A percentile compares a stretch with the other conserved stretches of the same genome.
These are phyloP conservation scores for Phytophthora ramorum DNA, from an alignment of 352 stramenopile genomes.

Conservation along the genomic window DNA sequence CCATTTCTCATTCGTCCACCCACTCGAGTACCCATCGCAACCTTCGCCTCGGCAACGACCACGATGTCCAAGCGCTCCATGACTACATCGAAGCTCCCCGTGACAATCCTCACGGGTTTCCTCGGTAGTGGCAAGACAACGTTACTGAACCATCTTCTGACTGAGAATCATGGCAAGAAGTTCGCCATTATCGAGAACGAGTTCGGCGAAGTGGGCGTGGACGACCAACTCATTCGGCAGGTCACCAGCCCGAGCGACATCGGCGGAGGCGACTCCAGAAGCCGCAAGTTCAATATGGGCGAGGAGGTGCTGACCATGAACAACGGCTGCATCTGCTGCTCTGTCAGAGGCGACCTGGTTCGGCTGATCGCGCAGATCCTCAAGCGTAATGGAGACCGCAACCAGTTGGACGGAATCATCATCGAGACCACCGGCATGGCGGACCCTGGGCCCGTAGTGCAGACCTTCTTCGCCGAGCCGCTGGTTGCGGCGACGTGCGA, in stretches of 20 bases:
- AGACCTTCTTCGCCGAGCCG: slow-evolving; percentile 95
- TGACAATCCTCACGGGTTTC: slow-evolving; percentile 94
- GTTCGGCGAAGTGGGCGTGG: slow-evolving; percentile 94
- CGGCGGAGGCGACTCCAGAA: slow-evolving; percentile 33
- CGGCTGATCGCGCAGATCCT: slow-evolving; percentile 69
- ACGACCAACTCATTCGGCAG: slow-evolving; percentile 88
- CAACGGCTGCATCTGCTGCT: slow-evolving; percentile 98
- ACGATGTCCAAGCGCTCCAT: slow-evolving; percentile 44
- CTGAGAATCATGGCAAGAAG: slow-evolving; percentile 89
- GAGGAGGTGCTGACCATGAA: slow-evolving; percentile 91
- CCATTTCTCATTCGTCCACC: slow-evolving; percentile 20
- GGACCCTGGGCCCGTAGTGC: slow-evolving; percentile 89
- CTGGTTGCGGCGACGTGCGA: slow-evolving; percentile 74
- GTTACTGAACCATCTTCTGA: slow-evolving; percentile 95
- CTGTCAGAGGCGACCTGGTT: slow-evolving; percentile 88
- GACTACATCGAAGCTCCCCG: slow-evolving; percentile 55
- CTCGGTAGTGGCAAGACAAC: slow-evolving; percentile 95
- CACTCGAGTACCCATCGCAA: slow-evolving; percentile 6
- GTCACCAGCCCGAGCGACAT: slow-evolving; percentile 22
- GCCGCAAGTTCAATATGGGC: slow-evolving; percentile 53
- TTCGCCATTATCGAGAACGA: slow-evolving; percentile 98
- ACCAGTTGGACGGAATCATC: slow-evolving; percentile 81
- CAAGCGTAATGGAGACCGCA: slow-evolving; percentile 39
- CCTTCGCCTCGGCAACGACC: slow-evolving; percentile 17
- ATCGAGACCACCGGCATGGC: slow-evolving; percentile 93